Conservation (phyloP, 2,329 filamentous ascomycete genomes). For the Pestalotiopsis sp. region DNA sequence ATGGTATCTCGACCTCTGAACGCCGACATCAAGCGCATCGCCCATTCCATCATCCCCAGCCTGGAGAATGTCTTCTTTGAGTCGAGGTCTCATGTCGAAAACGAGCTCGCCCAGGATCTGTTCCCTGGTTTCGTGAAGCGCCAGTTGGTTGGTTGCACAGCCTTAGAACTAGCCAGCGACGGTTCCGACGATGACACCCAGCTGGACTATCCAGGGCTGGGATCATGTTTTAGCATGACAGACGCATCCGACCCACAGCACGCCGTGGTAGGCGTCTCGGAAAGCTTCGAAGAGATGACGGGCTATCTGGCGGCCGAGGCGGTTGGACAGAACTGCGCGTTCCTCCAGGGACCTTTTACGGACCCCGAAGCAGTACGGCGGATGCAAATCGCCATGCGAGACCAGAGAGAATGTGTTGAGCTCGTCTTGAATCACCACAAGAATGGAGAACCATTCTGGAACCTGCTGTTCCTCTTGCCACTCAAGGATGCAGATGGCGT, state of each 20-base stretch:
- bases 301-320: conserved; percentile 51
- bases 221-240: conserved; percentile 60
- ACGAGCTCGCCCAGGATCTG: conserved; percentile 44
- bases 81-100: conserved; percentile 46
- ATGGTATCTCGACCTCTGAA: conserved; percentile 43
- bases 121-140: conserved; percentile 57
- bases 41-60: conserved; percentile 45
- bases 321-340: conserved; percentile 50
- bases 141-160: conserved; percentile 50
- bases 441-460: conserved; percentile 58
- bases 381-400: conserved; percentile 28
- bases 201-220: conserved; percentile 53
- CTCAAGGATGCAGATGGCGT: conserved; percentile 50
- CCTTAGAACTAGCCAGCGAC: conserved; percentile 34
- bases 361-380: conserved; percentile 43
- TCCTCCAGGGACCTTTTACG: conserved; percentile 51
- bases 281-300: conserved; percentile 54
- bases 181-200: conserved; percentile 30
- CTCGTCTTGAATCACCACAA: conserved; percentile 54
- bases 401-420: conserved; percentile 42
- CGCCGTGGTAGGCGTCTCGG: conserved; percentile 50
- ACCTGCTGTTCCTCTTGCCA: conserved; percentile 56
- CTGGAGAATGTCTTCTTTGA: conserved; percentile 47
- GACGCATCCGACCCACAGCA: conserved; percentile 53
- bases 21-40: conserved; percentile 48